phyloP scores from a whole-genome alignment of 257 asterid species.

The Cordia subcordata region DNA sequence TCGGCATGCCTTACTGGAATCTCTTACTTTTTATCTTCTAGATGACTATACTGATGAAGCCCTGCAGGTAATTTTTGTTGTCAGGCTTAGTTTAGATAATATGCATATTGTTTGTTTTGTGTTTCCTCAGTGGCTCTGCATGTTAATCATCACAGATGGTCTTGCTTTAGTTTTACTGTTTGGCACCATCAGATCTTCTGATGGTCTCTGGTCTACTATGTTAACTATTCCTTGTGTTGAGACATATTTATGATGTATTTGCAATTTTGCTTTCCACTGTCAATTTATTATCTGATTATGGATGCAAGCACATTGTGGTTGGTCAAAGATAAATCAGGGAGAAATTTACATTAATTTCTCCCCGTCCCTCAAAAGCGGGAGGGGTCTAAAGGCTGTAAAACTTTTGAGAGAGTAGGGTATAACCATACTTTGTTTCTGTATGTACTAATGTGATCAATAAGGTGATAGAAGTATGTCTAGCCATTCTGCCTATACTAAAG shows the following conservation, averaged over 20 bases:
- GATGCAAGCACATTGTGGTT: not conserved
- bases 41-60: constrained; percentile 88
- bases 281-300: not conserved
- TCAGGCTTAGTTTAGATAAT: not conserved
- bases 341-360: no score
- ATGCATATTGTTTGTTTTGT: not conserved
- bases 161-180: not conserved
- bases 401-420: no score
- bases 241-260: not conserved
- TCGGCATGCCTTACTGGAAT: constrained; percentile 84
- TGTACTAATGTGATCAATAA: no score
- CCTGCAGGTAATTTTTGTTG: constrained; percentile 49
- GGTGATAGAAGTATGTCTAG: no score
- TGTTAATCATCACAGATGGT: no score
- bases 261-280: not conserved
- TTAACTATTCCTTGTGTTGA: not conserved
- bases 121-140: no score
- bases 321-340: not conserved
- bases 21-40: constrained; percentile 72
- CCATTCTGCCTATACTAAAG: no score
- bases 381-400: no score
- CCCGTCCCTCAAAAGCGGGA: not conserved
- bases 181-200: not conserved
- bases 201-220: not conserved
- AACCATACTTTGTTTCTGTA: no score